Conservation (phyloP, 2,329 filamentous ascomycete species). For the Rugonectria rugulosa region DNA sequence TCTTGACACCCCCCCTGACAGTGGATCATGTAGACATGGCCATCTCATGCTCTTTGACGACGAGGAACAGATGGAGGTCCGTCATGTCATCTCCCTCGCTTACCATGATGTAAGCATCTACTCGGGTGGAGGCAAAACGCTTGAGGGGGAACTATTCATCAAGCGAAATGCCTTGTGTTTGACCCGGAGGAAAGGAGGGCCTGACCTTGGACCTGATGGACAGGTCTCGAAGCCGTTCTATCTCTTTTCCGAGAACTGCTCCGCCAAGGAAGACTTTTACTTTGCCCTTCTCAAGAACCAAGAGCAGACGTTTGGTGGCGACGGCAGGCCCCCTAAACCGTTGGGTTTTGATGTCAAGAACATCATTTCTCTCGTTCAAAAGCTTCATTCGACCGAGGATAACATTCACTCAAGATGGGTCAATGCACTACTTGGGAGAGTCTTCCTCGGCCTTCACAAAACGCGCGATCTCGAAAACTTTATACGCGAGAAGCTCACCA, state of each 20-base stretch:
- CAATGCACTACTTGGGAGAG: conserved; percentile 86
- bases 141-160: conserved; percentile 94
- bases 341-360: conserved; percentile 83
- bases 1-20: conserved; percentile 18
- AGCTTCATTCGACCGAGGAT: conserved; percentile 89
- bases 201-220: conserved; percentile 62
- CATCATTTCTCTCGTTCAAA: conserved; percentile 89
- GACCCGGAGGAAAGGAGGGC: conserved; percentile 66
- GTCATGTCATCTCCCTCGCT: conserved; percentile 91
- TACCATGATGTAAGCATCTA: conserved; percentile 88
- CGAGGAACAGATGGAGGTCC: conserved; percentile 91
- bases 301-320: conserved; percentile 68
- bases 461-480: conserved; percentile 82
- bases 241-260: conserved; percentile 93
- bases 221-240: conserved; percentile 83
- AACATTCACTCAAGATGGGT: conserved; percentile 91
- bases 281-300: conserved; percentile 89
- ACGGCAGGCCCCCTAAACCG: conserved; percentile 68
- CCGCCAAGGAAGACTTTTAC: conserved; percentile 98
- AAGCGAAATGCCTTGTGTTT: conserved; percentile 91
- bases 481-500: conserved; percentile 86
- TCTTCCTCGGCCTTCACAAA: conserved; percentile 89
- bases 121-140: conserved; percentile 77
- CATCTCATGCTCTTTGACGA: conserved; percentile 98
- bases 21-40: conserved; percentile 70